Base-by-base conservation (phyloP, 179 eudicot genomes). In the Corrigiola litoralis region DNA sequence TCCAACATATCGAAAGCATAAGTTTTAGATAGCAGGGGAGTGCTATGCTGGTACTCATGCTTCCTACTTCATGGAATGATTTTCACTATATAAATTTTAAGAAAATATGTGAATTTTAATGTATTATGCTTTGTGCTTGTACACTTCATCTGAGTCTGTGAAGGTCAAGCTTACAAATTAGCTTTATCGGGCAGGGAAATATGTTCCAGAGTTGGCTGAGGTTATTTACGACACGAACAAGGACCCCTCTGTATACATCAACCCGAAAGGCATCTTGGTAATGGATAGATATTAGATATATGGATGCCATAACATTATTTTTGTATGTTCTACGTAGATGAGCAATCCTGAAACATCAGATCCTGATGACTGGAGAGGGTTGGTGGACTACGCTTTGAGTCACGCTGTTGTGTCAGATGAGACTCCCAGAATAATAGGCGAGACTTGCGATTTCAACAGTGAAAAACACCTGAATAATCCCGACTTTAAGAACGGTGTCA, bases 11-110 rank as follows among this genome's bases (percentile, higher is more conserved):
- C 78, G 79, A 65, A 69, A 69, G 0, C 77, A 81, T 20, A 33
- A 45, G 10, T 87, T 92, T 66, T 92, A 89, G 66, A 76, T 92
- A 54, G 98, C 96, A 1, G 98, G 98, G 48, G 98, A 92, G 77
- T 89, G 98, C 80, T 92, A 92, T 65, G 98, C 98, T 71, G 97
- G 97, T 90, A 84, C n/a, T n/a, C n/a, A n/a, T n/a, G n/a, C n/a
- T n/a, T n/a, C n/a, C n/a, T n/a, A n/a, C n/a, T n/a, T n/a, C n/a
- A n/a, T n/a, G n/a, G n/a, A n/a, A n/a, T n/a, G n/a, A n/a, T n/a
- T n/a, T n/a, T n/a, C n/a, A n/a, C n/a, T n/a, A 14, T 58, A 9
- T 3, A 4, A 12, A 37, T 9, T 62, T 14, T 28, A 7, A 29
- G 13, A 6, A 1, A n/a, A n/a, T n/a, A n/a, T n/a, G n/a, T n/a